A percentile compares a stretch with the other conserved stretches of the same genome.
phyloP scores from a whole-genome alignment of 2,329 filamentous ascomycete genomes.

The Stachybotrys chartarum region DNA sequence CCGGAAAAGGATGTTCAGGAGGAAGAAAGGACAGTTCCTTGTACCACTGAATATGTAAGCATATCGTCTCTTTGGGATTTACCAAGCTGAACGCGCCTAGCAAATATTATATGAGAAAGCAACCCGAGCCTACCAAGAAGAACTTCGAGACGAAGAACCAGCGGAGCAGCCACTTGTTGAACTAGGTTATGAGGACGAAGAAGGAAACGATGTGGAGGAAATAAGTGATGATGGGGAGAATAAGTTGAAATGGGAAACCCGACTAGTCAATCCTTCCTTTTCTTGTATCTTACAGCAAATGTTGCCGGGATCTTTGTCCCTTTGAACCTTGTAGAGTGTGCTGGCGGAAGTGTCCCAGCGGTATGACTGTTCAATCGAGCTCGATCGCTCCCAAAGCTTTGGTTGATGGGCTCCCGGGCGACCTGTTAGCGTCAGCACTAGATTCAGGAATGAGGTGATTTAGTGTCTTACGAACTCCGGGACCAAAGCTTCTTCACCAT shows the following conservation, averaged over 20 bases:
- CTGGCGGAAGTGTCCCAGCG: background rate
- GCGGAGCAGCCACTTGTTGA: constrained; percentile 1
- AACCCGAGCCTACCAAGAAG: background rate
- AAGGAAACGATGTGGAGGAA: no score
- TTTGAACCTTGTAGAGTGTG: background rate
- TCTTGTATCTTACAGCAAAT: constrained; percentile 1
- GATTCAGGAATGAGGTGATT: background rate
- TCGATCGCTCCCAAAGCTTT: background rate
- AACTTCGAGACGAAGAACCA: background rate
- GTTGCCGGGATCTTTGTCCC: background rate
- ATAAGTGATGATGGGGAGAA: no score
- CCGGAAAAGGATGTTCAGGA: constrained; percentile 2
- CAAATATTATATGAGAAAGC: no score
- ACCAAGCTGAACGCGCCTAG: no score
- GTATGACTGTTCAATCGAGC: background rate
- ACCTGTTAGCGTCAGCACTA: background rate
- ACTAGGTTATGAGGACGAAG: constrained; percentile 1
- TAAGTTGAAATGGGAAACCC: background rate
- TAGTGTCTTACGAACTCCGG: constrained; percentile 1
- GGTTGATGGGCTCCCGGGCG: background rate
- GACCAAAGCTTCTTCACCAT: background rate
- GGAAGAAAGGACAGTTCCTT: constrained; percentile 4
- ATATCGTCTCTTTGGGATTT: no score
- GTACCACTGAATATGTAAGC: no score
- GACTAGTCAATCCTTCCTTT: background rate